Evolutionary conservation across 257 asterid genomes (phyloP).

Genomic region (Solanum chaucha): DNA sequence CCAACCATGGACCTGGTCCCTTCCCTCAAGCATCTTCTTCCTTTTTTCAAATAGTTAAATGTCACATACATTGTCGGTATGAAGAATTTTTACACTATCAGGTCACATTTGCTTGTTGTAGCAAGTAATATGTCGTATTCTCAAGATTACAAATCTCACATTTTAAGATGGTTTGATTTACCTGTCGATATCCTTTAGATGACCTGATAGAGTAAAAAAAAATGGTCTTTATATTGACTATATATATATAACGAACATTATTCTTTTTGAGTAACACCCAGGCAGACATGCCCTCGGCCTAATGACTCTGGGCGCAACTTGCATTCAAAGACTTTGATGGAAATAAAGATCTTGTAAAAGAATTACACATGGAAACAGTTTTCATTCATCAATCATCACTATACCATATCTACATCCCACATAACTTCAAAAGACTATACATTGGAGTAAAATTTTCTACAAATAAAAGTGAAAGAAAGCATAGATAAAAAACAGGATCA

Average conservation of each 20-base stretch:
- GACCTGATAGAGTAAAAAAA: background rate
- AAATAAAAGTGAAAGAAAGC: background rate
- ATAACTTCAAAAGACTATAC: background rate
- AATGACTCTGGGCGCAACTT: background rate
- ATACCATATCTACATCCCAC: background rate
- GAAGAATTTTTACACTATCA: background rate
- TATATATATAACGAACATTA: background rate
- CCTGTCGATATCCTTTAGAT: background rate
- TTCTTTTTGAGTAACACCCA: background rate
- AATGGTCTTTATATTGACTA: background rate
- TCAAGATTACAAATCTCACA: background rate
- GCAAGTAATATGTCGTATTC: background rate
- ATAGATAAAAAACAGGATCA: background rate
- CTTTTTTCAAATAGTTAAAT: background rate
- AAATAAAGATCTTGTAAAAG: background rate
- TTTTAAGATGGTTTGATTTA: background rate
- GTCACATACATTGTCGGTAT: background rate
- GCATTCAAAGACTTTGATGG: background rate
- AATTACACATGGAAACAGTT: background rate
- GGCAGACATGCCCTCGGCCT: background rate
- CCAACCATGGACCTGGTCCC: background rate
- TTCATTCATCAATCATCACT: background rate
- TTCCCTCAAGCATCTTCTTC: background rate
- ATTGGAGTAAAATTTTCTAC: background rate
- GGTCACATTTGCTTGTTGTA: background rate